Percentiles rank a stretch among this genome's conserved stretches.
These are phyloP conservation scores for Saccharomyces paradoxus DNA, from an alignment of 805 yeast species.

Conservation along the genomic window DNA sequence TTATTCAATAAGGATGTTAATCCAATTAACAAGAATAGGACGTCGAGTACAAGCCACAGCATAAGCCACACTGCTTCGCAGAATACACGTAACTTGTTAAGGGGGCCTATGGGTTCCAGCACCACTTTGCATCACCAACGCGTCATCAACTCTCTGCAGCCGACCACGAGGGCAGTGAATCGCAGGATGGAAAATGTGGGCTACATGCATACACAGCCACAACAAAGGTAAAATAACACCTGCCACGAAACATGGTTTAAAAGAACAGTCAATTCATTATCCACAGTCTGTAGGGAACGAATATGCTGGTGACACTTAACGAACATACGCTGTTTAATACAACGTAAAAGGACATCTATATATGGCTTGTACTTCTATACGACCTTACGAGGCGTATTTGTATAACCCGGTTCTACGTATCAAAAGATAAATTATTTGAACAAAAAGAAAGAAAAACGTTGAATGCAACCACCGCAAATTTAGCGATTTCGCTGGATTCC, in stretches of 20 bases:
- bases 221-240: background rate
- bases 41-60: slow-evolving; percentile 7
- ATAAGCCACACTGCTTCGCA: slow-evolving; percentile 2
- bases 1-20: slow-evolving; percentile 20
- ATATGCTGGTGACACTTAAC: background rate
- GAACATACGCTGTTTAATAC: background rate
- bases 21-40: slow-evolving; percentile 14
- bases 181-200: slow-evolving; percentile 24
- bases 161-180: slow-evolving; percentile 37
- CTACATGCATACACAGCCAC: background rate
- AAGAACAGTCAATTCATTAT: too few relatives aligned
- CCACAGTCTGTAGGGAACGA: background rate
- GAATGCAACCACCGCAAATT: background rate
- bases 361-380: background rate
- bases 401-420: background rate
- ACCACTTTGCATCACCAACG: slow-evolving; percentile 22
- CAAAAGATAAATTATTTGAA: background rate
- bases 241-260: background rate
- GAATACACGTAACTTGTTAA: slow-evolving; percentile 11
- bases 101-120: slow-evolving; percentile 11
- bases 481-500: background rate
- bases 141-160: slow-evolving; percentile 26
- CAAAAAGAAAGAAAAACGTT: background rate
- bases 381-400: background rate
- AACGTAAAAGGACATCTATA: background rate